Evolutionary conservation across 352 stramenopile genomes (phyloP).

Genomic region (Phytophthora pini): DNA sequence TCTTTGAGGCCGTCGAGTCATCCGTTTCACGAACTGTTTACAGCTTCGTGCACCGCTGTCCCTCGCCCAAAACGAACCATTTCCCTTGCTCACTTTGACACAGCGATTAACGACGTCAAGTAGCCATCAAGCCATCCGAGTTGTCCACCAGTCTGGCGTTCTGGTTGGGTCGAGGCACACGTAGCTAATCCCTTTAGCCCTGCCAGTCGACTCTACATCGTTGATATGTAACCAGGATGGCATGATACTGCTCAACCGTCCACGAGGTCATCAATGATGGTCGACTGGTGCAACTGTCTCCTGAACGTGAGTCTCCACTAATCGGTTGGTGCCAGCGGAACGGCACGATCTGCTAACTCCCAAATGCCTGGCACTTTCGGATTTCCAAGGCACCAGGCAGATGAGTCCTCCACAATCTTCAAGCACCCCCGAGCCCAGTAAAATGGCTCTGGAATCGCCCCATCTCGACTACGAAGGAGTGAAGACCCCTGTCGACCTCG

Average conservation of each 20-base stretch:
- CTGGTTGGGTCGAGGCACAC: slow-evolving; percentile 32
- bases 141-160: slow-evolving; percentile 17
- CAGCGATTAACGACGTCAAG: slow-evolving; percentile 21
- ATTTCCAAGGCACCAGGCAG: slow-evolving; percentile 11
- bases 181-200: neutral
- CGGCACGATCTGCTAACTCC: neutral
- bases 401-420: slow-evolving; percentile 20
- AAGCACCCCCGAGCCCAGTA: slow-evolving; percentile 10
- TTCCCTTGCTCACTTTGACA: slow-evolving; percentile 6
- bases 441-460: slow-evolving; percentile 19
- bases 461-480: slow-evolving; percentile 27
- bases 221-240: neutral
- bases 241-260: slow-evolving; percentile 1
- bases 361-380: slow-evolving; percentile 9
- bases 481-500: slow-evolving; percentile 33
- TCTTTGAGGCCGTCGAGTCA: slow-evolving; percentile 5
- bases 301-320: slow-evolving; percentile 10
- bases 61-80: slow-evolving; percentile 4
- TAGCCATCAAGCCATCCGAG: slow-evolving; percentile 17
- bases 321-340: slow-evolving; percentile 18
- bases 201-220: neutral
- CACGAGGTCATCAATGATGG: neutral
- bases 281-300: slow-evolving; percentile 16
- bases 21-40: slow-evolving; percentile 14
- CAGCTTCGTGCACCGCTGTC: neutral